Percentiles rank a stretch among this genome's conserved stretches.
These are phyloP conservation scores for Schizothecium vesticola DNA, from an alignment of 495 filamentous ascomycete genomes.

Conservation along the genomic window DNA sequence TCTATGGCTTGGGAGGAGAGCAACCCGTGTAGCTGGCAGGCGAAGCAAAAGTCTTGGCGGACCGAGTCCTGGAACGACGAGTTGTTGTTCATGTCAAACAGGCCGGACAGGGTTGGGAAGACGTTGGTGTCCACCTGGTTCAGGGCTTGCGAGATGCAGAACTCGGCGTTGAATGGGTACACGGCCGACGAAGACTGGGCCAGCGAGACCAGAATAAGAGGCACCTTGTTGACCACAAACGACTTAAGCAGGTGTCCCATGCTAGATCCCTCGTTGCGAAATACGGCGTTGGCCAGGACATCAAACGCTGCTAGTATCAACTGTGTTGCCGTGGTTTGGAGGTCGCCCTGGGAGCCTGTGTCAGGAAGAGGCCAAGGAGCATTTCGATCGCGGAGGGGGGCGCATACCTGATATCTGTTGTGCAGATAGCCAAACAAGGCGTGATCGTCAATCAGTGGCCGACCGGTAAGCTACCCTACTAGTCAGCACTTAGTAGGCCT, in stretches of 20 bases:
- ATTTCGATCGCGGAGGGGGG: not conserved
- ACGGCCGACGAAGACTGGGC: slow-evolving; percentile 39
- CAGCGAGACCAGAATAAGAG: slow-evolving; percentile 66
- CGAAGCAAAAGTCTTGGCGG: slow-evolving; percentile 85
- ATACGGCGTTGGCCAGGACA: slow-evolving; percentile 77
- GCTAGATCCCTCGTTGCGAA: slow-evolving; percentile 66
- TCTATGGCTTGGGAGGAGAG: slow-evolving; percentile 75
- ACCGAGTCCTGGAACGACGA: slow-evolving; percentile 75
- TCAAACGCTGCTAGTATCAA: slow-evolving; percentile 86
- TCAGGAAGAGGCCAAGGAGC: not conserved
- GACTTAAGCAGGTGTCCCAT: slow-evolving; percentile 77
- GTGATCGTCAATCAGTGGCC: slow-evolving; percentile 78
- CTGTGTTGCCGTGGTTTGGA: slow-evolving; percentile 68
- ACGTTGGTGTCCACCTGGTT: slow-evolving; percentile 69
- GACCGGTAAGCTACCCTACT: slow-evolving; percentile 59
- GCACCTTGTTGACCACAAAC: slow-evolving; percentile 91
- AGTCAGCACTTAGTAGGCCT: slow-evolving; percentile 30
- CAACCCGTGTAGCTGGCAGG: slow-evolving; percentile 79
- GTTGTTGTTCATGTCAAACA: slow-evolving; percentile 68
- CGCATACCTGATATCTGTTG: slow-evolving; percentile 62
- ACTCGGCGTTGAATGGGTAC: slow-evolving; percentile 65
- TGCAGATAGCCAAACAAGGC: slow-evolving; percentile 72
- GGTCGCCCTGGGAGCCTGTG: slow-evolving; percentile 52
- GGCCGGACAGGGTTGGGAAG: slow-evolving; percentile 72
- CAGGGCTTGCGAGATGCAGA: slow-evolving; percentile 75